Evolutionary conservation across 257 asterid genomes (phyloP).

Genomic region (Fraxinus excelsior): DNA sequence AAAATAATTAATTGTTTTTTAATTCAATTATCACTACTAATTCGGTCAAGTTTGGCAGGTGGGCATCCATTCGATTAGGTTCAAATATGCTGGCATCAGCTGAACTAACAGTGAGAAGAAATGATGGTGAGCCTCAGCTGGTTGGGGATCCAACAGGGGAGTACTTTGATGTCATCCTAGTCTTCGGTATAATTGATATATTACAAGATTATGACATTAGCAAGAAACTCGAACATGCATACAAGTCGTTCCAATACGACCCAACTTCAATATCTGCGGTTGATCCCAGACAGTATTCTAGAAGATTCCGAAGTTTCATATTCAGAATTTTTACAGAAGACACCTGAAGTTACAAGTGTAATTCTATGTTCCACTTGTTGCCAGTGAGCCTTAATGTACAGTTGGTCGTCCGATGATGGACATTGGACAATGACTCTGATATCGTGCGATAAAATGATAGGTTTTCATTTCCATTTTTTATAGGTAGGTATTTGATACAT

Average conservation of each 20-base stretch:
- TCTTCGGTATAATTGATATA: conserved; percentile 85
- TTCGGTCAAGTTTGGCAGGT: conserved; percentile 35
- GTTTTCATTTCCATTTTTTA: conserved; percentile 12
- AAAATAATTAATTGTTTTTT: neutral
- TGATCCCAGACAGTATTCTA: conserved; percentile 84
- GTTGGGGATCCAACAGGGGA: conserved; percentile 84
- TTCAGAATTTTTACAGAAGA: conserved; percentile 72
- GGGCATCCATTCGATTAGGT: conserved; percentile 55
- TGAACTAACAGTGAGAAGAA: conserved; percentile 59
- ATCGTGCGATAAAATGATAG: conserved; percentile 8
- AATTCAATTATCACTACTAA: neutral
- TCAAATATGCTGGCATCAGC: conserved; percentile 74
- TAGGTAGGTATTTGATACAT: conserved; percentile 23
- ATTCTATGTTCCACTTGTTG: neutral
- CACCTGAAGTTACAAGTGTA: conserved; percentile 30
- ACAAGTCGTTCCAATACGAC: conserved; percentile 83
- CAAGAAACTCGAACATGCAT: conserved; percentile 96
- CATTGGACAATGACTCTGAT: conserved; percentile 18
- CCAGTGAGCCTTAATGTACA: conserved; percentile 15
- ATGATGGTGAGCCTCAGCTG: conserved; percentile 50
- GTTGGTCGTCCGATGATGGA: neutral
- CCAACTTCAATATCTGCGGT: conserved; percentile 93
- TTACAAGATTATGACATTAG: conserved; percentile 86
- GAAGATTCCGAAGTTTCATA: conserved; percentile 77
- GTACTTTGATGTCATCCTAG: conserved; percentile 73